A percentile compares a stretch with the other conserved stretches of the same genome.
Evolutionary conservation across 2,329 filamentous ascomycete species (phyloP).

Genomic region (Botrytis porri): DNA sequence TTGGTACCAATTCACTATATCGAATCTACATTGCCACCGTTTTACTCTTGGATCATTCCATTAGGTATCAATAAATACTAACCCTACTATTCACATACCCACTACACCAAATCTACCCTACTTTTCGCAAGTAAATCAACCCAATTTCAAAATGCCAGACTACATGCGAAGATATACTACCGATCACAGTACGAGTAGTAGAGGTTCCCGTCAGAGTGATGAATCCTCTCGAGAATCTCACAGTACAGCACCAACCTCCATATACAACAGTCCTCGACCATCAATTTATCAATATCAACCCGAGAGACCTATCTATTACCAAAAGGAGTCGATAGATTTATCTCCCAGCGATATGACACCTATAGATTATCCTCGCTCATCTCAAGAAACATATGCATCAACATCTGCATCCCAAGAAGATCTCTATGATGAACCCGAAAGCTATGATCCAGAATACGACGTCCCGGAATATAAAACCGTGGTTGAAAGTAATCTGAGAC

Average conservation of each 20-base stretch:
- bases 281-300: slow-evolving; percentile 28
- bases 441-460: slow-evolving; percentile 39
- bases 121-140: background rate
- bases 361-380: slow-evolving; percentile 38
- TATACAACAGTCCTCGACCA: slow-evolving; percentile 42
- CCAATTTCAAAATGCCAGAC: slow-evolving; percentile 29
- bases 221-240: slow-evolving; percentile 45
- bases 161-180: slow-evolving; percentile 32
- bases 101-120: background rate
- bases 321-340: slow-evolving; percentile 13
- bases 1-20: background rate
- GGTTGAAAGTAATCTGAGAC: slow-evolving; percentile 63
- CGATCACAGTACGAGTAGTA: slow-evolving; percentile 39
- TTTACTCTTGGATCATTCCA: background rate
- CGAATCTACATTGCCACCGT: background rate
- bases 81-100: background rate
- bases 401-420: slow-evolving; percentile 59
- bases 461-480: slow-evolving; percentile 50
- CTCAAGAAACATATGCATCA: slow-evolving; percentile 73
- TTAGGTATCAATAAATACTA: slow-evolving; percentile 4
- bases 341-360: slow-evolving; percentile 30
- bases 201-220: slow-evolving; percentile 44
- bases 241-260: slow-evolving; percentile 49
- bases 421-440: slow-evolving; percentile 49
- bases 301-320: slow-evolving; percentile 23